Evolutionary conservation across 148 eudicot species (phyloP).

Genomic region (Mesembryanthemum crystallinum): DNA sequence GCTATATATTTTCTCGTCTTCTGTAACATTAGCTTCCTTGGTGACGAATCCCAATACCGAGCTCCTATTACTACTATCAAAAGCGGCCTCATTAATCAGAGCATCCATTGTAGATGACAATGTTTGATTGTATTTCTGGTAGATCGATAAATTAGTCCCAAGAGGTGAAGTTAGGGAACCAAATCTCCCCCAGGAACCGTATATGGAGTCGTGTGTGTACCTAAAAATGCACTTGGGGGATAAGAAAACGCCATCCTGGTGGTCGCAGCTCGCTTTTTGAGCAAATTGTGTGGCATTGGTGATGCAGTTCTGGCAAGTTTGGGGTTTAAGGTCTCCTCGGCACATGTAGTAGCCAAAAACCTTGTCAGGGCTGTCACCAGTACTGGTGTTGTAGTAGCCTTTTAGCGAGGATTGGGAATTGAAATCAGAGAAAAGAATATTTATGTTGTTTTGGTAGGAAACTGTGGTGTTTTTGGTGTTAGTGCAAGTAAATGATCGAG

Average conservation of each 20-base stretch:
- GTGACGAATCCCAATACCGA: constrained; percentile 14
- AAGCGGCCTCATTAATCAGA: constrained; percentile 13
- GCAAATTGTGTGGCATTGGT: background rate
- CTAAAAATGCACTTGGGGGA: constrained; percentile 7
- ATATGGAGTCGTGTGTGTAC: constrained; percentile 11
- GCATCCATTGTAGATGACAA: constrained; percentile 1
- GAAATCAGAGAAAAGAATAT: constrained; percentile 2
- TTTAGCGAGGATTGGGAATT: background rate
- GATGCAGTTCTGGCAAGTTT: constrained; percentile 10
- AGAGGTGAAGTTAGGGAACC: background rate
- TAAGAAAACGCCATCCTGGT: background rate
- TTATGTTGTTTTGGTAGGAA: constrained; percentile 7
- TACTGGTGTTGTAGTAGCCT: background rate
- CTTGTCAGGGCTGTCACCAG: background rate
- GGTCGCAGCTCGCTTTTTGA: background rate
- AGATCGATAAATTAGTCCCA: background rate
- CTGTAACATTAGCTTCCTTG: background rate
- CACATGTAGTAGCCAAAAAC: constrained; percentile 25
- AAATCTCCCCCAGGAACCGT: background rate
- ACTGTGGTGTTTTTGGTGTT: background rate
- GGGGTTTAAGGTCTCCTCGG: constrained; percentile 6
- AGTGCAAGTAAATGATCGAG: background rate
- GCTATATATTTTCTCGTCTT: constrained; percentile 10
- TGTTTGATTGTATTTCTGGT: constrained; percentile 11
- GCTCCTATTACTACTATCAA: background rate